Base-by-base conservation (phyloP, 768 basidiomycete genomes). In the Suillus spraguei region DNA sequence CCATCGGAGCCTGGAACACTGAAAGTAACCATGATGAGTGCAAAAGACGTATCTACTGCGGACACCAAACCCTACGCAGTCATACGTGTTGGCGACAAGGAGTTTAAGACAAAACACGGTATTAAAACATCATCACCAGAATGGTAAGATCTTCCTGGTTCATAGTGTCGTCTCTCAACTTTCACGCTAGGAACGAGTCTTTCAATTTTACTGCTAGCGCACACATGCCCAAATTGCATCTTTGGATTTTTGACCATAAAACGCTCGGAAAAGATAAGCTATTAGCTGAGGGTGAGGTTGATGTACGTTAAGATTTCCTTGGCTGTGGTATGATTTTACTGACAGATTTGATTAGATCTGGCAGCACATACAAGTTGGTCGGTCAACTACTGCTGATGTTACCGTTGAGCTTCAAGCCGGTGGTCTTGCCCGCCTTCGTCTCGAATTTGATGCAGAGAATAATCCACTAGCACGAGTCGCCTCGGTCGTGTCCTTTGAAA, bases 181-280 rank as follows among this genome's bases (percentile, higher is more conserved):
- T 24, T 62, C 42, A 63, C 10, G 10, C 6, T 64, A 95, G 95
- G 95, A 91, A 96, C 70, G 95, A 97, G 72, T 81, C 87, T 2
- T 94, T 96, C 74, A 77, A 81, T 4, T 95, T 94, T 71, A 69
- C 81, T 49, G 88, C 89, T 17, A 85, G 86, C 6, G 73, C 82
- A 10, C 77, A 80, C 3, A 89, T 87, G n/a, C 78, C 84, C 16
- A 88, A 86, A 73, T 68, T 96, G 53, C 82, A 77, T 61, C 75
- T 86, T 10, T 88, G 84, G 80, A 76, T 97, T 13, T 82, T 88
- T 71, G 96, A 96, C 67, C 92, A 97, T 74, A 94, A 94, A 73
- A 94, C 93, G 0, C 76, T 98, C 32, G 94, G 94, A 33, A 97
- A 92, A 77, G 95, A 97, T 76, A 93, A 88, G 71, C 76, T 87